Percentiles rank a stretch among this genome's conserved stretches.
Conservation (phyloP, 225 moss, liverwort and hornwort genomes). For the Pseudisothecium myosuroides region DNA sequence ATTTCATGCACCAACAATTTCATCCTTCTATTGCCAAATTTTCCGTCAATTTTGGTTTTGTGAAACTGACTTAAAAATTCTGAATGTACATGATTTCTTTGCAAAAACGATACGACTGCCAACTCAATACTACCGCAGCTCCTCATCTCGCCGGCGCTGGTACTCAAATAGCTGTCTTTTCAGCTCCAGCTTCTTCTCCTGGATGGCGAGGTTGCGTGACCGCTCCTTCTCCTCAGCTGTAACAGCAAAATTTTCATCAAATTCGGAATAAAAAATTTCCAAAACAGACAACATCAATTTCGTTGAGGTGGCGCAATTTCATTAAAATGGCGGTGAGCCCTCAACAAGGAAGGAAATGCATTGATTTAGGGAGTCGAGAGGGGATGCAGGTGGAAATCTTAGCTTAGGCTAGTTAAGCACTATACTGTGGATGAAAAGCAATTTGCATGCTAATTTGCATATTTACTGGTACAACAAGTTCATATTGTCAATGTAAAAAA, state of each 20-base stretch:
- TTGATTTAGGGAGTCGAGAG: neutral
- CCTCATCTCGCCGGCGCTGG: conserved; percentile 7
- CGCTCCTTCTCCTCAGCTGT: conserved; percentile 12
- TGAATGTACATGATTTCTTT: neutral
- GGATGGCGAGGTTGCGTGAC: neutral
- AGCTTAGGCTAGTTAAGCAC: neutral
- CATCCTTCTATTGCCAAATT: too few species aligned
- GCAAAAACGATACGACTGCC: neutral
- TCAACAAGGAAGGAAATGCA: neutral
- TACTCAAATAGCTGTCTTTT: conserved; percentile 7
- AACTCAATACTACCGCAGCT: neutral
- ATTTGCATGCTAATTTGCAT: too few species aligned
- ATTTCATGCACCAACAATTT: too few species aligned
- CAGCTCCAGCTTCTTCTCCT: conserved; percentile 20
- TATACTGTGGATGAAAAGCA: too few species aligned
- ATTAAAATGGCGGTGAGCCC: neutral
- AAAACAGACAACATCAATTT: neutral
- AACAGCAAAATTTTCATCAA: neutral
- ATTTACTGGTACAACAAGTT: neutral
- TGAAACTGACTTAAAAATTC: neutral
- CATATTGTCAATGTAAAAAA: neutral
- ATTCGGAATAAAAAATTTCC: neutral
- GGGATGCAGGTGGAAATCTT: neutral
- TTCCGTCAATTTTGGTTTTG: neutral
- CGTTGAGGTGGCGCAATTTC: neutral